These are phyloP conservation scores for Ustilaginoidea virens DNA, from an alignment of 2,329 filamentous ascomycete genomes.

Conservation along the genomic window DNA sequence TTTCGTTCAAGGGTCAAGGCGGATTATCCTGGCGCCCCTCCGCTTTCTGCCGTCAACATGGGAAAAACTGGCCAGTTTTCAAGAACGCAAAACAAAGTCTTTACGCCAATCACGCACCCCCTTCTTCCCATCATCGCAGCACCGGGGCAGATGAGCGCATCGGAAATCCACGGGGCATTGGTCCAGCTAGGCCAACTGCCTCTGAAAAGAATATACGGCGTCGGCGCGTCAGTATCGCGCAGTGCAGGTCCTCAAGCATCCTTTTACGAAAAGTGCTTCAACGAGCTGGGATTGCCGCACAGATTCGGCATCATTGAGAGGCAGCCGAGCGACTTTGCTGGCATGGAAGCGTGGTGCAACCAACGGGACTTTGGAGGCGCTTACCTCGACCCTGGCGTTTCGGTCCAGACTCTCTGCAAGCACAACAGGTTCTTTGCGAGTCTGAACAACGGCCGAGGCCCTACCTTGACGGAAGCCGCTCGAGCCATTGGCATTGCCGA, in stretches of 20 bases:
- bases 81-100: slow-evolving; percentile 68
- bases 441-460: slow-evolving; percentile 34
- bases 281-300: slow-evolving; percentile 73
- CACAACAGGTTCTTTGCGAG: slow-evolving; percentile 34
- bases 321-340: slow-evolving; percentile 44
- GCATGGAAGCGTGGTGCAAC: slow-evolving; percentile 56
- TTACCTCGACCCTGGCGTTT: slow-evolving; percentile 60
- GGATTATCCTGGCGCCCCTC: slow-evolving; percentile 52
- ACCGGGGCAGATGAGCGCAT: slow-evolving; percentile 71
- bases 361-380: slow-evolving; percentile 69
- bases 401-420: slow-evolving; percentile 44
- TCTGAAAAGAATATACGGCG: slow-evolving; percentile 66
- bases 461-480: slow-evolving; percentile 57
- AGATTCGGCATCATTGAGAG: slow-evolving; percentile 63
- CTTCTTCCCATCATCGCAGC: slow-evolving; percentile 71
- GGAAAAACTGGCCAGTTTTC: slow-evolving; percentile 75
- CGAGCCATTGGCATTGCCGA: slow-evolving; percentile 68
- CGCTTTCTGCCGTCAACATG: slow-evolving; percentile 77
- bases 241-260: slow-evolving; percentile 55
- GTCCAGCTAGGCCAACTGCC: slow-evolving; percentile 68
- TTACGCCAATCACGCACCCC: slow-evolving; percentile 78
- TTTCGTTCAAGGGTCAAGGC: slow-evolving; percentile 64
- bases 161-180: slow-evolving; percentile 69
- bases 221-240: slow-evolving; percentile 53
- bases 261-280: slow-evolving; percentile 76